Base-by-base conservation (phyloP, 306 rosid genomes). In the Calophaca sinica region DNA sequence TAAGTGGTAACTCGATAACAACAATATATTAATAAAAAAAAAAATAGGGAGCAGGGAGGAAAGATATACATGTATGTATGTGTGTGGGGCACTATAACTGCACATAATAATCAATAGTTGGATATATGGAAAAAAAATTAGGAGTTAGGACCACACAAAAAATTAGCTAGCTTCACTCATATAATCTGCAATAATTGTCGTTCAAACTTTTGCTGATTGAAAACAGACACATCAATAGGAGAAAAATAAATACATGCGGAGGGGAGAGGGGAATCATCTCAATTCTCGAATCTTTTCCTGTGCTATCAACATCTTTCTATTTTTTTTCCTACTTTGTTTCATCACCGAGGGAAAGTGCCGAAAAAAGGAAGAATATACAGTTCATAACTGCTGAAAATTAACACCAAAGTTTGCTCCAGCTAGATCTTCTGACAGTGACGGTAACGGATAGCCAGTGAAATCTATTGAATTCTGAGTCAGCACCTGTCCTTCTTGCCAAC, bases 371-470 rank as follows among this genome's bases (percentile, higher is more conserved):
- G 68, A 80, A 84, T 63, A 33, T 36, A 80, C 86, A 88, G 65
- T 77, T 91, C 85, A 94, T 63, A 88, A 78, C 29, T 87, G 89
- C 72, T 87, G 87, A 79, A 91, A 86, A 20, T 20, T 20, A 38
- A 82, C 91, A 82, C 90, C 87, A 88, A 90, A 94, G 85, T 80
- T 88, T 73, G 87, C 84, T 74, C 82, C 85, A 36, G 77, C 5
- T 79, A 88, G 88, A 86, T 91, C 88, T 85, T 88, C 89, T 81
- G 97, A 90, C 4, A 90, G 77, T 62, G 96, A 91, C 90, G 80
- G 86, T 74, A 86, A 77, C 1, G 91, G 91, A 85, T 77, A 89
- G 86, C 86, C 79, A 72, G 66, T 73, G 88, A 94, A 91, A 79
- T 89, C 90, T 66, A 84, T 72, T 3, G 96, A 87, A 78, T 54